phyloP scores from a whole-genome alignment of 108 stramenopile species.

The Nannochloropsis salina region DNA sequence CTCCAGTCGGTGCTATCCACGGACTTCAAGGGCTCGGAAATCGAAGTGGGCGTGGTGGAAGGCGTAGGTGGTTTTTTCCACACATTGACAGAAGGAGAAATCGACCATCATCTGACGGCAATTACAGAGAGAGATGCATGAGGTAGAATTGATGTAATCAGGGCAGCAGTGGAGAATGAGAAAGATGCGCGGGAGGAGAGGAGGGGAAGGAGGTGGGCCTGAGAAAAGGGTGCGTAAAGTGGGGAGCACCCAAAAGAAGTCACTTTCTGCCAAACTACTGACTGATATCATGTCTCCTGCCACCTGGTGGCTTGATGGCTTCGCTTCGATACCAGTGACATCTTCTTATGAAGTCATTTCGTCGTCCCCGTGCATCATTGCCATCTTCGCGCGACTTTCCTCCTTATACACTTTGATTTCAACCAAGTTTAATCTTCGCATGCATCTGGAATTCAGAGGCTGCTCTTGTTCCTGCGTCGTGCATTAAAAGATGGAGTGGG shows the following conservation, averaged over 20 bases:
- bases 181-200: background rate
- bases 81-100: constrained; percentile 79
- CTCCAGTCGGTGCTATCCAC: constrained; percentile 37
- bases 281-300: background rate
- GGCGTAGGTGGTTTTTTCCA: constrained; percentile 67
- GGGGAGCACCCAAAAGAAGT: background rate
- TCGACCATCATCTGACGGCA: constrained; percentile 90
- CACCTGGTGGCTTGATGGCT: background rate
- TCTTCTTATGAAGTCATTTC: background rate
- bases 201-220: background rate
- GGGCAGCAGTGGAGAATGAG: constrained; percentile 7
- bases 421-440: too few relatives aligned
- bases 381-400: background rate
- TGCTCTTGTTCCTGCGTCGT: too few relatives aligned
- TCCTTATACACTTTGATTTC: too few relatives aligned
- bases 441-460: too few relatives aligned
- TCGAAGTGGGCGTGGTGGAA: constrained; percentile 81
- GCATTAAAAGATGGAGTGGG: too few relatives aligned
- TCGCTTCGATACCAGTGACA: background rate
- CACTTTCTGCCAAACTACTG: background rate
- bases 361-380: background rate
- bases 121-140: constrained; percentile 76
- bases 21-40: constrained; percentile 55
- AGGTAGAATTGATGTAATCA: background rate
- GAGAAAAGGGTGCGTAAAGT: background rate